Evolutionary conservation across 306 rosid species (phyloP), one percentile per base, ranked within the genome.

Genomic region (Pachyrhizus erosus): DNA sequence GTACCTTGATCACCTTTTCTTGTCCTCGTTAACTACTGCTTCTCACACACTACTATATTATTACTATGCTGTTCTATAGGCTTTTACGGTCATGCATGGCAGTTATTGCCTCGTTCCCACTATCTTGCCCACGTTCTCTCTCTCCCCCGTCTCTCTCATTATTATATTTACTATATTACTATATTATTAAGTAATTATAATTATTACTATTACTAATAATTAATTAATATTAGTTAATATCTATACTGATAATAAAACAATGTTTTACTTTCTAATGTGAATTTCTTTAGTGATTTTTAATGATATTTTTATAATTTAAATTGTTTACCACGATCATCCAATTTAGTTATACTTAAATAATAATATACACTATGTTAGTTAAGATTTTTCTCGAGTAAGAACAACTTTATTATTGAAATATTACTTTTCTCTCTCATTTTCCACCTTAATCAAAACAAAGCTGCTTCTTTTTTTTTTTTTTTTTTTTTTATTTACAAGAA

Each of bases 101-200:
- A 43, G 90, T 88, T 88, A 78, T 27, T 60, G 18, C 77, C 86
- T 3, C 55, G 46, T 45, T 77, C 87, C 83, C 89, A 83, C 87
- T 64, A 55, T 77, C 17, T 0, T 9, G 24, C 72, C 90, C 92
- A 86, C 85, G 68, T 81, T 17, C 58, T 45, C 75, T 45, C 75
- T n/a, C n/a, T 21, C 0, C 1, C 24, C 2, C 2, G n/a, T 14
- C 23, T 64, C 43, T 64, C 69, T 14, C n/a, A 10, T 10, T 20
- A 2, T 20, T 23, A 7, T 21, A 20, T 9, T 55, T 55, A 55
- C 2, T 13, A 46, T 46, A 3, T 55, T 55, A 55, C 2, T 13
- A 46, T 46, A 3, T 14, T 46, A 14, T 46, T 46, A 14, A 46
- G 10, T 42, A 42, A 42, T 39, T 8, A 39, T 39, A 6, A 39